Base-by-base conservation (phyloP, 176 grass and related monocot genomes). In the Ananas comosus region DNA sequence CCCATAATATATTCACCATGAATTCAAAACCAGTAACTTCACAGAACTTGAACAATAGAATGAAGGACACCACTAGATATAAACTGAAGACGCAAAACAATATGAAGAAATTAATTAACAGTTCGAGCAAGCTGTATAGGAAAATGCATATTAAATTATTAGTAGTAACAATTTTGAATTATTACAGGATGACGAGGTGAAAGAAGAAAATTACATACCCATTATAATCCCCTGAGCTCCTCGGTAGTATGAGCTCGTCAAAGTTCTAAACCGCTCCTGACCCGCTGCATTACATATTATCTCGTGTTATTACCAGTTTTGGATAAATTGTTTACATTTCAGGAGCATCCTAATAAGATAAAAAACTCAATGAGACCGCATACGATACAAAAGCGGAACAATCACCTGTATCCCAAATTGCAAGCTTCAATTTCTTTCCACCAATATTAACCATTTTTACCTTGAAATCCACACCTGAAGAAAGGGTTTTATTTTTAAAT, bases 401-500 rank as follows among this genome's bases (percentile, higher is more conserved):
- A 61, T 61, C 13, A 61, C 56, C 94, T 66, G 94, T 99, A 68
- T 99, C 90, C 95, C 95, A 99, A 53, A 99, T 83, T 33, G 95
- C 95, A 77, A 99, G 95, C 76, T 99, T 99, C 66, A 99, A 80
- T 56, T 88, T 93, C 79, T 94, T 93, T 53, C 90, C 95, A 27
- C 77, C 87, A 68, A 93, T 86, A 66, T 74, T 83, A 51, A 99
- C 82, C 87, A 99, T 94, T 71, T 99, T 99, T 12, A 99, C 90
- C 84, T 99, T 99, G 78, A 94, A 99, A 71, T 99, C 95, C 54
- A 99, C 90, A 71, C 95, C 95, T 99, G 56, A 61, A 61, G 10
- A 16, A 61, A 61, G 56, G 50, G 11, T 18, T 18, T 16, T 7
- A 1, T 18, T 18, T 58, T 58, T 9, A 2, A 10, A 22, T 18